phyloP scores from a whole-genome alignment of 2,329 filamentous ascomycete species.

The Ambrosiella xylebori region DNA sequence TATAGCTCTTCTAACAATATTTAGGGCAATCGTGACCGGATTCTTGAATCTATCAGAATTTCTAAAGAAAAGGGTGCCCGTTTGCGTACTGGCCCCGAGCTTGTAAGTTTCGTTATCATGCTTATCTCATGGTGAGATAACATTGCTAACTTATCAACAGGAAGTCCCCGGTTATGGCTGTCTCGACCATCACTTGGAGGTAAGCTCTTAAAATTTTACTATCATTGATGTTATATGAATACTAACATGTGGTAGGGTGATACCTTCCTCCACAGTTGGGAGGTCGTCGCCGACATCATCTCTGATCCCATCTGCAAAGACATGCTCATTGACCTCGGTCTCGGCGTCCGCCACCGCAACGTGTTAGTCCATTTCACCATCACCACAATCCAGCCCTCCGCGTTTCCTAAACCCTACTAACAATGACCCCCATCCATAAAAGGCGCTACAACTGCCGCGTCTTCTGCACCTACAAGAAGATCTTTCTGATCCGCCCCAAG shows the following conservation, averaged over 20 bases:
- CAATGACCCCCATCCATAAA: neutral
- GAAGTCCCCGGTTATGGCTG: slow-evolving; percentile 23
- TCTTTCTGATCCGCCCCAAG: slow-evolving; percentile 16
- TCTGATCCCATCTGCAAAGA: slow-evolving; percentile 18
- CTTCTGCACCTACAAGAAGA: slow-evolving; percentile 19
- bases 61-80: slow-evolving; percentile 46
- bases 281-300: slow-evolving; percentile 20
- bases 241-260: slow-evolving; percentile 15
- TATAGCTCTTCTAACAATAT: neutral
- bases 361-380: neutral
- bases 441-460: slow-evolving; percentile 24
- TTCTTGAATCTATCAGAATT: slow-evolving; percentile 41
- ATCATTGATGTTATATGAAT: neutral
- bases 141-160: slow-evolving; percentile 11
- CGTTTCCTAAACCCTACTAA: slow-evolving; percentile 15
- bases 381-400: neutral
- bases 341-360: slow-evolving; percentile 15
- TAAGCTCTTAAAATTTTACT: neutral
- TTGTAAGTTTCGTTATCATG: neutral
- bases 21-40: slow-evolving; percentile 41
- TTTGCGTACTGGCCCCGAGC: slow-evolving; percentile 39
- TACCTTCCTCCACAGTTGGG: slow-evolving; percentile 19
- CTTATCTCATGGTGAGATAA: neutral
- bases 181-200: slow-evolving; percentile 20
- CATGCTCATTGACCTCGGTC: slow-evolving; percentile 21